Evolutionary conservation across 2,329 filamentous ascomycete species (phyloP), one percentile per base, ranked within the genome.

Genomic region (Talaromyces sp.): DNA sequence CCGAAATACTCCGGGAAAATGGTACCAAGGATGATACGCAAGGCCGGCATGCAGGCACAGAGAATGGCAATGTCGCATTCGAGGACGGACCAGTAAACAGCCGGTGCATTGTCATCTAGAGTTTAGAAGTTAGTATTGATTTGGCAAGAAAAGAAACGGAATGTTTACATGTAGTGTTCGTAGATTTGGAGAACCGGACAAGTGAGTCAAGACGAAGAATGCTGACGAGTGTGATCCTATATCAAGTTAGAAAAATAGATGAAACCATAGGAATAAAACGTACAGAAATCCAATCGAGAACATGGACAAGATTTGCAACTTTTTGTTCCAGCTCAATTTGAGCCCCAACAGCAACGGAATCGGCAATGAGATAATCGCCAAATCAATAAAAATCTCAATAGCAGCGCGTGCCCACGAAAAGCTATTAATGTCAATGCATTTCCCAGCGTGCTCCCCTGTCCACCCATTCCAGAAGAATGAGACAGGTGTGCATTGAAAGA

Each of bases 401-500:
- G 67, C 76, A 0, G 83, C 83, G 35, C 82, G 80, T 35, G 79
- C 74, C 79, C 81, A 85, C 0, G 72, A 78, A 2, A 84, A 73
- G 1, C 72, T 71, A 61, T 82, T 83, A 62, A 81, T 70, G 59
- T 82, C 73, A 24, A 81, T 67, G 63, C 85, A 87, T 1, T 62
- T 70, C 0, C 84, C 84, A 0, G 68, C 4, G 41, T 79, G 74
- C 57, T 78, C 70, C 1, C 76, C 76, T 52, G 82, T 78, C 82
- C 83, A 86, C 17, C 71, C 71, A 0, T 70, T 73, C 85, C 85
- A 87, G 67, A 80, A 82, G 60, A 77, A 80, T 14, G 68, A 69
- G 21, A 86, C 61, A 0, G 69, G 68, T 5, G 58, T 63, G 59
- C 67, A 70, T 55, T 69, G 64, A n/a, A 71, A 68, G 41, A 66